Evolutionary conservation across 306 rosid genomes (phyloP), one percentile per base, ranked within the genome.

Genomic region (Inga oerstediana): DNA sequence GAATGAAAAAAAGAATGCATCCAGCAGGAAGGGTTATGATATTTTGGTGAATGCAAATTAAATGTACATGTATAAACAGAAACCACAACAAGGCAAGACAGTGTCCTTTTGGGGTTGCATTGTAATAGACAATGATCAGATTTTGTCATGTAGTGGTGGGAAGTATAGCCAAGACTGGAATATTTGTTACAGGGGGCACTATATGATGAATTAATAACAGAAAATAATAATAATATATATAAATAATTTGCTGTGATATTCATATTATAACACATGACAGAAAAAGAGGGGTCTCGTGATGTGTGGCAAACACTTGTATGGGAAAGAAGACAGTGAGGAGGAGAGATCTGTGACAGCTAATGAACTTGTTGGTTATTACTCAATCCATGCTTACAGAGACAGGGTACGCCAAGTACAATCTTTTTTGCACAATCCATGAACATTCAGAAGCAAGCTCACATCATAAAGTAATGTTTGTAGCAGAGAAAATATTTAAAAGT

Each of bases 351-450:
- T 46, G 77, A 73, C 62, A 73, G 77, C 61, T 48, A 48, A 62
- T 27, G 3, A 72, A 45, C 76, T 48, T 73, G 41, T 46, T 24
- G 35, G 77, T 73, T 73, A 27, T 73, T 73, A 48, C 76, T 45
- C 76, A 73, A 73, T 48, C 43, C 77, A 46, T 24, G 59, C 4
- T 72, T 72, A 72, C 39, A 44, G 56, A 27, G 58, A 22, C 13
- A 72, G 59, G 44, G 77, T 73, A 73, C 77, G 49, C 12, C 77
- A 73, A 73, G 77, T 73, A 73, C 77, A 46, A 24, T 24, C 77
- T 48, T 15, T 46, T 73, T 46, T 73, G 59, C 77, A 46, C 35
- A 24, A 52, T 34, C 76, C 39, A 73, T 48, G 59, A 72, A 72
- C 59, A 72, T 24, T 72, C 76, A 72, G 58, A 72, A n/a, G 35